These are phyloP conservation scores for Hypoxylon sp. DNA, from an alignment of 2,329 filamentous ascomycete genomes.

Conservation along the genomic window DNA sequence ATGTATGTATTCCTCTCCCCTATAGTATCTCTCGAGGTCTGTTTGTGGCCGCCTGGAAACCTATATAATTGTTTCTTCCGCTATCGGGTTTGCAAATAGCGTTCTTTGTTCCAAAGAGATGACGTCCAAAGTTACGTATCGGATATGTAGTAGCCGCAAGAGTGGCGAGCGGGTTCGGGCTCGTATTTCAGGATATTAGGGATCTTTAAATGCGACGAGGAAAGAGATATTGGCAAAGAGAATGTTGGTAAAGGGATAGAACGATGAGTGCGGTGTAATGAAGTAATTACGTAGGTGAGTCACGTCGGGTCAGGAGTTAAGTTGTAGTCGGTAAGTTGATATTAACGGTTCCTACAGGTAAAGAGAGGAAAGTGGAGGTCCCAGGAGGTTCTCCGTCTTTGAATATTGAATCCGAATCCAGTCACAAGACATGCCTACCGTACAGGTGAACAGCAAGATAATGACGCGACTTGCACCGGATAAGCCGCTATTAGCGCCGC, in stretches of 20 bases:
- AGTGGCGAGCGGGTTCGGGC: not conserved
- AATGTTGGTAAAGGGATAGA: constrained; percentile 19
- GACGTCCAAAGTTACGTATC: constrained; percentile 29
- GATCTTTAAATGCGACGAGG: constrained; percentile 24
- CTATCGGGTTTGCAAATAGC: not conserved
- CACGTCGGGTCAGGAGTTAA: not conserved
- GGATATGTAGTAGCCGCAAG: constrained; percentile 15
- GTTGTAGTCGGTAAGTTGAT: constrained; percentile 11
- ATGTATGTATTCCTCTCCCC: constrained; percentile 5
- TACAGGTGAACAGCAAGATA: constrained; percentile 2
- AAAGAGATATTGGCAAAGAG: constrained; percentile 26
- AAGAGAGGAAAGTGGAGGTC: constrained; percentile 36
- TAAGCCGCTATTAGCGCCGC: constrained; percentile 36
- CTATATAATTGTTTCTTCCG: not conserved
- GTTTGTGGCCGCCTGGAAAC: not conserved
- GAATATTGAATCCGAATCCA: constrained; percentile 26
- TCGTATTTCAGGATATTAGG: constrained; percentile 7
- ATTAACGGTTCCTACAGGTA: not conserved
- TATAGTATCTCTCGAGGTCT: constrained; percentile 1
- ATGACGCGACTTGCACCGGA: constrained; percentile 41
- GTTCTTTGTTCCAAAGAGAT: constrained; percentile 23
- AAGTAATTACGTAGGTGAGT: constrained; percentile 18
- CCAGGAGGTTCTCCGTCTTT: constrained; percentile 26
- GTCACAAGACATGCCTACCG: constrained; percentile 35
- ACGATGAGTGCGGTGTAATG: constrained; percentile 7